Conservation (phyloP, 2,329 filamentous ascomycete species). For the Arthrobotrys pseudoclavata region DNA sequence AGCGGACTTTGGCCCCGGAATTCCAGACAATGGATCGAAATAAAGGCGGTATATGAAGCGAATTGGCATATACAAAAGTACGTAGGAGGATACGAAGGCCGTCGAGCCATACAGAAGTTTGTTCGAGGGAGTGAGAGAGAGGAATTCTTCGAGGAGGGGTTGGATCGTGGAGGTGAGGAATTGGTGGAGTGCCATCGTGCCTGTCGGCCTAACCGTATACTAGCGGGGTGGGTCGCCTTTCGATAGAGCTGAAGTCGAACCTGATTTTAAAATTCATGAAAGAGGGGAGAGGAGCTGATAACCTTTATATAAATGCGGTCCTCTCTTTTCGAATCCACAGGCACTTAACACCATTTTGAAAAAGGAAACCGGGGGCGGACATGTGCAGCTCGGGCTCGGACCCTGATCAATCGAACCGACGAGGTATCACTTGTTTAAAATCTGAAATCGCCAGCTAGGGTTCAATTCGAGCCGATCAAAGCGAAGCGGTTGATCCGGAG, state of each 20-base stretch:
- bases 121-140: background rate
- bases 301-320: no score
- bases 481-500: no score
- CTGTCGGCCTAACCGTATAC: background rate
- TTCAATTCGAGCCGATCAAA: no score
- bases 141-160: slow-evolving; percentile 1
- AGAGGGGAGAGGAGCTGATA: no score
- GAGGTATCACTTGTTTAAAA: no score
- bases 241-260: background rate
- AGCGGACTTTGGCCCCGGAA: slow-evolving; percentile 65
- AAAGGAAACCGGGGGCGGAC: no score
- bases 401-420: no score
- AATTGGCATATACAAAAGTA: slow-evolving; percentile 10
- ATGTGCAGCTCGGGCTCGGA: no score
- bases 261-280: no score
- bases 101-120: slow-evolving; percentile 1
- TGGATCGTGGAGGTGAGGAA: background rate
- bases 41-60: slow-evolving; percentile 63
- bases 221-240: background rate
- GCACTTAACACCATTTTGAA: no score
- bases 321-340: no score
- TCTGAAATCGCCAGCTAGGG: no score
- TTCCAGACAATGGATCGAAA: slow-evolving; percentile 64
- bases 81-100: slow-evolving; percentile 16
- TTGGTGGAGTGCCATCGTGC: background rate